phyloP scores from a whole-genome alignment of 2,329 filamentous ascomycete species.

The Colletotrichum brevisporum region DNA sequence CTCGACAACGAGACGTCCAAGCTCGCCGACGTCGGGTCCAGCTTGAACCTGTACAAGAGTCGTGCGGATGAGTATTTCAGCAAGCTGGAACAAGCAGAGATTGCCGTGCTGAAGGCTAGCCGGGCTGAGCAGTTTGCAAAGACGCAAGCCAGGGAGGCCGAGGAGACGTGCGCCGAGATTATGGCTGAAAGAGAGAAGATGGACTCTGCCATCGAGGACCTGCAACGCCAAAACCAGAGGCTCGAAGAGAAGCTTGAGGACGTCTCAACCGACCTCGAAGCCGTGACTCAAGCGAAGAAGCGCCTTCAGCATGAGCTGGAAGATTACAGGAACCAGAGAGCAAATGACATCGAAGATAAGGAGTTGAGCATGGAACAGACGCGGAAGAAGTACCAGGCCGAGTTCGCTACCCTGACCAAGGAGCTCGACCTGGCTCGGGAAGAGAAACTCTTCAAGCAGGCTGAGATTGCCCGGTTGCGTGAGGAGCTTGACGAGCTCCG shows the following conservation, averaged over 20 bases:
- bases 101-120: constrained; percentile 91
- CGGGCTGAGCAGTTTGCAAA: constrained; percentile 96
- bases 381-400: constrained; percentile 95
- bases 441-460: constrained; percentile 86
- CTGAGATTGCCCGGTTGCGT: constrained; percentile 89
- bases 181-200: constrained; percentile 94
- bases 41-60: constrained; percentile 89
- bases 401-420: constrained; percentile 89
- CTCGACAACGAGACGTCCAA: constrained; percentile 91
- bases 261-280: constrained; percentile 88
- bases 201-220: constrained; percentile 87
- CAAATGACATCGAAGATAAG: constrained; percentile 97
- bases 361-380: constrained; percentile 97
- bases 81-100: constrained; percentile 97
- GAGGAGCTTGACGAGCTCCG: constrained; percentile 96
- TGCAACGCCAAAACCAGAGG: constrained; percentile 90
- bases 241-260: constrained; percentile 94
- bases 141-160: constrained; percentile 88
- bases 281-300: constrained; percentile 89
- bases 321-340: constrained; percentile 94
- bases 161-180: constrained; percentile 89
- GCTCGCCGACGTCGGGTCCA: constrained; percentile 85
- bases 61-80: constrained; percentile 96
- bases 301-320: constrained; percentile 96
- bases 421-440: constrained; percentile 95